Evolutionary conservation across 2,329 filamentous ascomycete genomes (phyloP), one percentile per base, ranked within the genome.

Genomic region (Penicillium sp.): DNA sequence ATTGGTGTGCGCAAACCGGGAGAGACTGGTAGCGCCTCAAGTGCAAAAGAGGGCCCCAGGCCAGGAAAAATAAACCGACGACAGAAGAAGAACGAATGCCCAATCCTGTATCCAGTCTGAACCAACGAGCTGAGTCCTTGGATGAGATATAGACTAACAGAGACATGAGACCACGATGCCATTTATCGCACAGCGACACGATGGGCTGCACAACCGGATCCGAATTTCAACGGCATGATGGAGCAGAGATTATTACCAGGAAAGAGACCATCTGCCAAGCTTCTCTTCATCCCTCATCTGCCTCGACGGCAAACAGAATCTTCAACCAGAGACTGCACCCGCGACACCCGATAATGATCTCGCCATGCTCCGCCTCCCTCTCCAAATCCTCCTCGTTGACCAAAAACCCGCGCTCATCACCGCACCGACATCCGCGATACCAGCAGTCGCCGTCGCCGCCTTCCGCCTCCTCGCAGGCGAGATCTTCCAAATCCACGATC

Each of bases 271-370:
- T 13, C 11, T 20, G 22, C 32, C 7, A 26, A 31, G 13, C 32
- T 37, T 34, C 22, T 24, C 13, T 26, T 47, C 56, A 55, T 62
- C 64, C 59, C 35, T 63, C 65, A 45, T 66, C 69, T 9, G 75
- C 78, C 55, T 67, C 67, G 38, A 63, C 62, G 13, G 78, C 81
- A 75, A 86, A 87, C 60, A 82, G 71, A 43, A 87, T 79, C 68
- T 81, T 81, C 58, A 86, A 75, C 80, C 82, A 86, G 56, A 87
- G 75, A 76, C 84, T 87, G 71, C 85, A 87, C 35, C 85, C 84
- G 55, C 76, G 75, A 74, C 85, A 87, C 2, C 83, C 83, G 18
- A 84, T 78, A 44, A 85, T 72, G 57, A 87, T 74, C 72, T 87
- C 85, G 24, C 79, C 81, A 60, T 78, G 76, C 48, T 76, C 74